A percentile compares a stretch with the other conserved stretches of the same genome.
phyloP scores from a whole-genome alignment of 192 early-diverging fungal species.

The Lobosporangium transversale region DNA sequence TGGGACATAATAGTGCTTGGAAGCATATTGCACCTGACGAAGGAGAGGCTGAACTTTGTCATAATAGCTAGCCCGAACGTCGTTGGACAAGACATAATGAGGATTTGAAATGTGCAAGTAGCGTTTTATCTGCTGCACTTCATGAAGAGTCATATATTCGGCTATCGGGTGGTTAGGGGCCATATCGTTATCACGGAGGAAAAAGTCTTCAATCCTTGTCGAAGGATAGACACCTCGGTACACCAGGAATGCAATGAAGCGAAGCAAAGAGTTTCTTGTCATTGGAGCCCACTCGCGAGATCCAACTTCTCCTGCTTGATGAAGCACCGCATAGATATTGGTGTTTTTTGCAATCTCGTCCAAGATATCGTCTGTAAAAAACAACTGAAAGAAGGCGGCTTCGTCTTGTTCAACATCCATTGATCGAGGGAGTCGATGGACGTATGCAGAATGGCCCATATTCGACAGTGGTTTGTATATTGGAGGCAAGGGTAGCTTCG shows the following conservation, averaged over 20 bases:
- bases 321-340: conserved; percentile 20
- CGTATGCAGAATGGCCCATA: no score
- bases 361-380: not conserved
- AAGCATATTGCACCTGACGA: conserved; percentile 8
- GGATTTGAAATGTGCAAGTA: conserved; percentile 26
- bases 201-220: not conserved
- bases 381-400: not conserved
- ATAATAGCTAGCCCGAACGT: no score
- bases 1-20: conserved; percentile 27
- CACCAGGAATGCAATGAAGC: conserved; percentile 27
- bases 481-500: no score
- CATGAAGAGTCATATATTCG: conserved; percentile 23
- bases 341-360: conserved; percentile 14
- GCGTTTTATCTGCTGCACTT: conserved; percentile 32
- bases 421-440: no score
- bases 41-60: conserved; percentile 29
- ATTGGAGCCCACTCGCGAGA: conserved; percentile 10
- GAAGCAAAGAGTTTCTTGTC: conserved; percentile 8
- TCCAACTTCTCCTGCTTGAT: conserved; percentile 4
- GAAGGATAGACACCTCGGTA: conserved; percentile 35
- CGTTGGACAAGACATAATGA: no score
- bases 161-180: conserved; percentile 13
- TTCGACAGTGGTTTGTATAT: no score
- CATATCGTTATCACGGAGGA: no score
- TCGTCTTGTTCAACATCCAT: no score